phyloP scores from a whole-genome alignment of 768 basidiomycete species.

The Leccinum aurantiacum region DNA sequence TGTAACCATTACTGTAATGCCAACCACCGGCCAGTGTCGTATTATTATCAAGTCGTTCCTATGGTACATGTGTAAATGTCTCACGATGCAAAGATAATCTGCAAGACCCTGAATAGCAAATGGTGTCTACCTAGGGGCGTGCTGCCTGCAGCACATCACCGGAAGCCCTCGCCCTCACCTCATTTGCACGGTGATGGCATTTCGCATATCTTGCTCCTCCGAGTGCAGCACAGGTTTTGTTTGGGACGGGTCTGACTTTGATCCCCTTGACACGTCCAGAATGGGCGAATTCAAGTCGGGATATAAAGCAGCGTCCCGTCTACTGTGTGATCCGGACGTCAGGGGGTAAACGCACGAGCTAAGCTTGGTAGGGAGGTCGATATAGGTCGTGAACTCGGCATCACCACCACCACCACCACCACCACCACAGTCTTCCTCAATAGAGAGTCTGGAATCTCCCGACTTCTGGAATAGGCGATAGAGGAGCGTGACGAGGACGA shows the following conservation, averaged over 20 bases:
- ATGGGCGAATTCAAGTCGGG: neutral
- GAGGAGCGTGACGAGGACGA: slow-evolving; percentile 19
- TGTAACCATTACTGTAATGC: neutral
- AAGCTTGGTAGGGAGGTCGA: slow-evolving; percentile 19
- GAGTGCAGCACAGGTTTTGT: too few species aligned
- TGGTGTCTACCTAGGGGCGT: neutral
- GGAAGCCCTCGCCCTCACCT: neutral
- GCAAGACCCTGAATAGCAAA: neutral
- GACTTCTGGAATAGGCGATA: slow-evolving; percentile 14
- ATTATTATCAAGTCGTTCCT: neutral
- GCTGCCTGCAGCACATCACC: neutral
- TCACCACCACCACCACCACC: too few species aligned
- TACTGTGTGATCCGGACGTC: neutral
- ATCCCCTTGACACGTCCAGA: neutral
- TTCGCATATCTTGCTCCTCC: neutral
- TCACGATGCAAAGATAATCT: neutral
- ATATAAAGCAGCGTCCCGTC: neutral
- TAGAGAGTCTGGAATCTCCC: neutral
- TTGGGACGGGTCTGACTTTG: neutral
- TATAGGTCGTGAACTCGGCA: slow-evolving; percentile 17
- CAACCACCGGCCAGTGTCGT: neutral
- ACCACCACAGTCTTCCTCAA: neutral
- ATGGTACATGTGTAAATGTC: slow-evolving; percentile 1
- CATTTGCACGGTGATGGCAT: neutral
- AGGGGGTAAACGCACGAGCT: neutral